Evolutionary conservation across 2,329 filamentous ascomycete genomes (phyloP).

Genomic region (Fusarium sacchari): DNA sequence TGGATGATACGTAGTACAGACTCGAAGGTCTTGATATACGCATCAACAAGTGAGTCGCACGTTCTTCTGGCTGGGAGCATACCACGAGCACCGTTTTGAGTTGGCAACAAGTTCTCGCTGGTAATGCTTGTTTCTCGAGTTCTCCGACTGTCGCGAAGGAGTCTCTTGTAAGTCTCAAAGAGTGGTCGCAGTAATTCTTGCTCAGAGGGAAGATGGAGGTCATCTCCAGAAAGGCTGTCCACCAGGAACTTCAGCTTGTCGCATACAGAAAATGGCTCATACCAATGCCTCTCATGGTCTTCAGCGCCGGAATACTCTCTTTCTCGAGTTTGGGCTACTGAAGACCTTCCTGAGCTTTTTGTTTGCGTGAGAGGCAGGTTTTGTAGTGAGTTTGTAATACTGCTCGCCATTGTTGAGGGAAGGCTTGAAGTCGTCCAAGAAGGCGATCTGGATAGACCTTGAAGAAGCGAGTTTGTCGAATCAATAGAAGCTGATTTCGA

Average conservation of each 20-base stretch:
- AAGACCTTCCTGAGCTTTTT: no score
- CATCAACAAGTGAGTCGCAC: not conserved
- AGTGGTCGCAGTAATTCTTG: not conserved
- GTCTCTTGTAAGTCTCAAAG: not conserved
- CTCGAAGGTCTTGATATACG: not conserved
- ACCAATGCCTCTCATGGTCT: not conserved
- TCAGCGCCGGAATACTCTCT: not conserved
- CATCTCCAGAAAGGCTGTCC: not conserved
- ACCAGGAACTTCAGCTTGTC: not conserved
- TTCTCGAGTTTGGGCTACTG: not conserved
- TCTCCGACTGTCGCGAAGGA: not conserved
- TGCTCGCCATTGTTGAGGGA: not conserved
- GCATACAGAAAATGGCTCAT: not conserved
- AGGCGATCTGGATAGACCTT: not conserved
- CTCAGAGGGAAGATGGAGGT: not conserved
- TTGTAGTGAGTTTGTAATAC: not conserved
- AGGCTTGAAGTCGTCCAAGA: not conserved
- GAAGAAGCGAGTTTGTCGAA: not conserved
- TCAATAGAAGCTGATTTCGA: not conserved
- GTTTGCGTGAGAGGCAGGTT: not conserved
- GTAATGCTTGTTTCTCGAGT: rapidly evolving
- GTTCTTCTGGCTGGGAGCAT: not conserved
- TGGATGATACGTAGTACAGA: not conserved
- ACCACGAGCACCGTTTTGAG: not conserved
- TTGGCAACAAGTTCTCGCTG: rapidly evolving